Evolutionary conservation across 73 alveolate species (phyloP).

Genomic region (Blepharisma japonicum): DNA sequence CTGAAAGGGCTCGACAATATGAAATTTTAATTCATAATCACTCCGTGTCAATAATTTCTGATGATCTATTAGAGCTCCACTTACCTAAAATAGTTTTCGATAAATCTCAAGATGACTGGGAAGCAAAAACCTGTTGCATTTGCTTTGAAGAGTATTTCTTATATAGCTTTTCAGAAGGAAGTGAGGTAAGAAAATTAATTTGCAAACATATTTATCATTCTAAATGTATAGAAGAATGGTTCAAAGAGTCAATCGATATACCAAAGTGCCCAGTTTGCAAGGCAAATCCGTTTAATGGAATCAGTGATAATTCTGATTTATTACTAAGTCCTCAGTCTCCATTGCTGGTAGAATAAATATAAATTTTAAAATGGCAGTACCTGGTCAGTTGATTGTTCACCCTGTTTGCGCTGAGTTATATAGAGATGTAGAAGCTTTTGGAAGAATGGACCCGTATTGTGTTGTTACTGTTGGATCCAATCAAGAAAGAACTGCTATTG

Average conservation of each 20-base stretch:
- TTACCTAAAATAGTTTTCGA: background rate
- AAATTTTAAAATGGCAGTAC: too few species aligned
- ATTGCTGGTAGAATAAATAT: too few species aligned
- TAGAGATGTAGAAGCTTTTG: too few species aligned
- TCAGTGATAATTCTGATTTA: too few species aligned
- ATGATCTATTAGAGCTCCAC: background rate
- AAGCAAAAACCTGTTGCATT: background rate
- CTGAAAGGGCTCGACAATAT: background rate
- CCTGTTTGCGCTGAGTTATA: too few species aligned
- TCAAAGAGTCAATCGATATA: constrained; percentile 38
- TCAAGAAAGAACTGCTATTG: too few species aligned
- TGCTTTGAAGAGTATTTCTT: constrained; percentile 16
- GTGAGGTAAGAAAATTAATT: constrained; percentile 29
- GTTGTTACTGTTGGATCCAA: too few species aligned
- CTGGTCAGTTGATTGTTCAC: too few species aligned
- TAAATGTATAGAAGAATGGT: constrained; percentile 60
- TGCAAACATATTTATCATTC: constrained; percentile 58
- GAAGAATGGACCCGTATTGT: too few species aligned
- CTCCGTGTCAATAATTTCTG: background rate
- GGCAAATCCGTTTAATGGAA: background rate
- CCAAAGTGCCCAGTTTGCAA: constrained; percentile 46
- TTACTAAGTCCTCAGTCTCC: too few species aligned
- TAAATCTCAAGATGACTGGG: background rate
- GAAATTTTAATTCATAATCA: background rate
- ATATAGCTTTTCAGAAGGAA: constrained; percentile 14